These are phyloP conservation scores for Gremmenia infestans DNA, from an alignment of 2,329 filamentous ascomycete genomes.

Conservation along the genomic window DNA sequence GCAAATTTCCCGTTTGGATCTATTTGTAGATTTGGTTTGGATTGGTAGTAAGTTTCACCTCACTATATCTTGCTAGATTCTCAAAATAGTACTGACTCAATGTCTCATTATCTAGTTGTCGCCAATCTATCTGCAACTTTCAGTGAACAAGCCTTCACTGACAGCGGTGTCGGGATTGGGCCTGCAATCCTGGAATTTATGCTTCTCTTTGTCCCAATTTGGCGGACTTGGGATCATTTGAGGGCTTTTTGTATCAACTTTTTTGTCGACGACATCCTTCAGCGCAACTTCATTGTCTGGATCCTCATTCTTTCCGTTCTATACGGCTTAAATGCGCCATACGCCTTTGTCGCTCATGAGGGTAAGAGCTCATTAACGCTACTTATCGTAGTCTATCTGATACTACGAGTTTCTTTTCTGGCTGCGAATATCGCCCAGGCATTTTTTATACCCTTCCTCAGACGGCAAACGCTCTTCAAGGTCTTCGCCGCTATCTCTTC, in stretches of 20 bases:
- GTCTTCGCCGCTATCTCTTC: neutral
- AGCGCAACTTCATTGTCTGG: constrained; percentile 17
- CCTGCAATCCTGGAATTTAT: constrained; percentile 11
- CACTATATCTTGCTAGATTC: too few relatives aligned
- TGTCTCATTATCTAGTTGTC: constrained; percentile 1
- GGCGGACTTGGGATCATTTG: constrained; percentile 15
- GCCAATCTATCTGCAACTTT: constrained; percentile 16
- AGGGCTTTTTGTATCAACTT: constrained; percentile 12
- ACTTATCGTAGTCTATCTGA: constrained; percentile 14
- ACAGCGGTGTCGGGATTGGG: constrained; percentile 4
- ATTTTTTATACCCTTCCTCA: constrained; percentile 11
- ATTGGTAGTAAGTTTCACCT: constrained; percentile 8
- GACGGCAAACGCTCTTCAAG: constrained; percentile 10
- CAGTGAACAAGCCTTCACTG: constrained; percentile 9
- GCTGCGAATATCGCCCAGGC: constrained; percentile 2
- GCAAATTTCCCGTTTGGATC: constrained; percentile 7
- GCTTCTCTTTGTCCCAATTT: constrained; percentile 18
- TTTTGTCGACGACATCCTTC: constrained; percentile 14
- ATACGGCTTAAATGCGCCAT: constrained; percentile 19
- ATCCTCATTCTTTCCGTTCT: constrained; percentile 16
- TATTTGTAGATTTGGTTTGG: constrained; percentile 19
- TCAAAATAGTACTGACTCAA: too few relatives aligned
- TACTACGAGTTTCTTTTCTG: constrained; percentile 11
- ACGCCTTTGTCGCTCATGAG: constrained; percentile 4
- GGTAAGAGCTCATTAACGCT: constrained; percentile 9